Percentiles rank a stretch among this genome's conserved stretches.
Evolutionary conservation across 2,329 filamentous ascomycete genomes (phyloP).

Genomic region (Shiraia sp.): DNA sequence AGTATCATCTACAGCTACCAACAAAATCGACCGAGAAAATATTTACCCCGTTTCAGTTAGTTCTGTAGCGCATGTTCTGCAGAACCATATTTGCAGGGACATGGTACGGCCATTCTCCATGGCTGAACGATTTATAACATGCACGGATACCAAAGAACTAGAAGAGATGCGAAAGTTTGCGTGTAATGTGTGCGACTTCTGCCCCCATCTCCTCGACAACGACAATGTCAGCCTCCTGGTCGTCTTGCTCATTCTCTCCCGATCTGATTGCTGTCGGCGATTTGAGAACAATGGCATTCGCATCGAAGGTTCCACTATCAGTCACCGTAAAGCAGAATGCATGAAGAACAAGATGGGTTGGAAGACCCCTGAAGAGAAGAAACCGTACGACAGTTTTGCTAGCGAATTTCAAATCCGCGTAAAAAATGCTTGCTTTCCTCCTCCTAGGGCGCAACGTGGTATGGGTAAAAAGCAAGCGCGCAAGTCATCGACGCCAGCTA

Average conservation of each 20-base stretch:
- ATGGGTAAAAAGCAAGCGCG: constrained; percentile 20
- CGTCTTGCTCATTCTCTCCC: constrained; percentile 40
- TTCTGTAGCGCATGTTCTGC: constrained; percentile 38
- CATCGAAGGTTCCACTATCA: constrained; percentile 45
- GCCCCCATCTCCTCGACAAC: constrained; percentile 45
- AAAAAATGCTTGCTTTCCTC: constrained; percentile 38
- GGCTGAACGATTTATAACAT: constrained; percentile 39
- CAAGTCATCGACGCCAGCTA: constrained; percentile 25
- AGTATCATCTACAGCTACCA: constrained; percentile 42
- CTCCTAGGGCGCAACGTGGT: constrained; percentile 26
- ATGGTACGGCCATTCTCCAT: constrained; percentile 41
- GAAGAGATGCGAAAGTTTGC: constrained; percentile 38
- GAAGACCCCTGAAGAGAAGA: constrained; percentile 37
- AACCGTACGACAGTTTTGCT: constrained; percentile 42
- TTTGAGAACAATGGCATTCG: constrained; percentile 44
- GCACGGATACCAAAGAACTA: constrained; percentile 37
- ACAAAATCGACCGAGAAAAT: constrained; percentile 35
- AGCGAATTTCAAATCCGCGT: constrained; percentile 41
- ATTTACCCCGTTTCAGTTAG: constrained; percentile 43
- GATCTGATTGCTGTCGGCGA: constrained; percentile 40
- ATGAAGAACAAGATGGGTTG: constrained; percentile 45
- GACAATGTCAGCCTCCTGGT: constrained; percentile 44
- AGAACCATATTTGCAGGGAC: constrained; percentile 40
- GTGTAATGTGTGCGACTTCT: constrained; percentile 42
- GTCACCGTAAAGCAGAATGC: constrained; percentile 43